phyloP scores from a whole-genome alignment of 805 yeast species.

The Cyberlindnera lachancei region DNA sequence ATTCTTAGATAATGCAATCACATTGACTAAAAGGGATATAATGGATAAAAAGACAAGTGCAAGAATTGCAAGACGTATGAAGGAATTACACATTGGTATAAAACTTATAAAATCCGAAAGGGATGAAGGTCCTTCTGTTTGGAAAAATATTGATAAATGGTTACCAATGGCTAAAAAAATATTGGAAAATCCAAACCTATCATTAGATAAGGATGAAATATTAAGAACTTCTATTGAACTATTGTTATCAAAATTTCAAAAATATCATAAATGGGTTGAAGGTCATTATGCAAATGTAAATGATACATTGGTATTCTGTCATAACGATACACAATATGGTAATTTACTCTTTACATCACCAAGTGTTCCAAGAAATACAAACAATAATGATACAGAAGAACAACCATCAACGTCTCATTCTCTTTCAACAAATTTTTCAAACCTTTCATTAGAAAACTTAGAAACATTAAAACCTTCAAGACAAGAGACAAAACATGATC shows the following conservation, averaged over 20 bases:
- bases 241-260: constrained; percentile 40
- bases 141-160: constrained; percentile 75
- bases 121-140: constrained; percentile 54
- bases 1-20: constrained; percentile 72
- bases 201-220: constrained; percentile 28
- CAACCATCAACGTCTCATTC: constrained; percentile 4
- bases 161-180: constrained; percentile 36
- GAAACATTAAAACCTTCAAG: constrained; percentile 26
- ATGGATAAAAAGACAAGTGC: constrained; percentile 69
- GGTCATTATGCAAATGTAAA: constrained; percentile 38
- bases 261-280: constrained; percentile 59
- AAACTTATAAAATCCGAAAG: constrained; percentile 52
- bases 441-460: constrained; percentile 18
- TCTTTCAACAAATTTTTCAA: constrained; percentile 14
- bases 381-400: not conserved
- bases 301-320: constrained; percentile 69
- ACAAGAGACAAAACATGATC: constrained; percentile 44
- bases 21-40: constrained; percentile 67
- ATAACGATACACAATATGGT: constrained; percentile 96
- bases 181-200: constrained; percentile 30
- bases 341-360: constrained; percentile 55
- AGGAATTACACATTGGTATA: constrained; percentile 81
- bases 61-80: constrained; percentile 93
- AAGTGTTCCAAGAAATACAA: constrained; percentile 30
- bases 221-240: constrained; percentile 40